These are phyloP conservation scores for Phtheirospermum japonicum DNA, from an alignment of 257 asterid genomes.

Conservation along the genomic window DNA sequence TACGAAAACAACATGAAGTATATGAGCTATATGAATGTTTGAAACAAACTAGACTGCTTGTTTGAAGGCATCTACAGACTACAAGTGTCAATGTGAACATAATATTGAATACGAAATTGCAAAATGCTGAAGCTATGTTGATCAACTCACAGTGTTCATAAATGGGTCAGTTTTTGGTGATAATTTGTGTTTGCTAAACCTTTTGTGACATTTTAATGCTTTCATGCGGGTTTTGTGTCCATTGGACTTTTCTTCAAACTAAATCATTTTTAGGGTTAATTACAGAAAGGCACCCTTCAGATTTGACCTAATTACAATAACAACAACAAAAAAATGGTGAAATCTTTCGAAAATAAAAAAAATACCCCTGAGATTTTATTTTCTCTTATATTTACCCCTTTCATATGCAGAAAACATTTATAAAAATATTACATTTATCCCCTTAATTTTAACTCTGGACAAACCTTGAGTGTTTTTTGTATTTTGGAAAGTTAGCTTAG, in stretches of 20 bases:
- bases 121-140: slow-evolving; percentile 7
- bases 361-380: neutral
- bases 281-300: neutral
- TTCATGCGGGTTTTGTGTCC: neutral
- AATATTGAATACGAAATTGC: neutral
- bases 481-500: neutral
- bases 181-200: slow-evolving; percentile 2
- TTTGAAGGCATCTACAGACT: neutral
- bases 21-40: slow-evolving; percentile 10
- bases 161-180: neutral
- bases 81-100: slow-evolving; percentile 9
- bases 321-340: neutral
- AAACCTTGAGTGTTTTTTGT: no score
- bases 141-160: neutral
- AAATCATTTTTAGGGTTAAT: neutral
- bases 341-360: neutral
- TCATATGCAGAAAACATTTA: neutral
- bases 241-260: neutral
- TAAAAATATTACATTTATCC: neutral
- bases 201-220: slow-evolving; percentile 1
- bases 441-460: no score
- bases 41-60: slow-evolving; percentile 6
- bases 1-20: neutral
- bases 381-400: neutral
- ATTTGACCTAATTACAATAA: neutral